Evolutionary conservation across 176 grass and related monocot species (phyloP), one percentile per base, ranked within the genome.

Genomic region (Juncus effusus): DNA sequence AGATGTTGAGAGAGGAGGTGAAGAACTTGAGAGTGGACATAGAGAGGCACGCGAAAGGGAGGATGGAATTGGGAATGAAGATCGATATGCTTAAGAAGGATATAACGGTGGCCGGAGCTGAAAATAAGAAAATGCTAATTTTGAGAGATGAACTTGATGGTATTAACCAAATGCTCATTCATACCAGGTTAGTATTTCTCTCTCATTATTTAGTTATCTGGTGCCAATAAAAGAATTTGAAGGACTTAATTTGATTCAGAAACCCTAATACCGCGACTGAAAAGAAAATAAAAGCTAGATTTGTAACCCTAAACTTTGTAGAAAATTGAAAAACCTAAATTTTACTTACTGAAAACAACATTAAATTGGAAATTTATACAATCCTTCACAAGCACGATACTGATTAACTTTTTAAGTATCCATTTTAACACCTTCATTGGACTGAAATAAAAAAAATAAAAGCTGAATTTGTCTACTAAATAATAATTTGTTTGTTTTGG

Each of bases 61-160:
- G 61, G 53, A 56, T 64, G 61, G 73, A 76, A 45, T 44, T 76
- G 47, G 4, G 39, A 64, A 36, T 11, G 10, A 63, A 40, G 47
- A 40, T 65, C 28, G 61, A 76, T 54, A 53, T 60, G 28, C 61
- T 76, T 52, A 54, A 45, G n/a, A 63, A 76, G 62, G 73, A 76
- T 16, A 36, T 65, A 54, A 16, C 60, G 3, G 42, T 28, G 44
- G 73, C 50, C 2, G 42, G 53, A 13, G 14, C 61, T 10, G 61
- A 76, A 19, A 76, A 76, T 14, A 61, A 65, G 53, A 44, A 66
- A 10, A 57, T 58, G 40, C 36, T 36, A 1, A 47, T 42, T 65
- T 37, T 76, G 61, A 56, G 42, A 28, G 53, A 63, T 0, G 73
- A 76, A 60, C 49, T 76, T 42, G 61, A 65, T 54, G 61, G 6